These are phyloP conservation scores for Telfairia occidentalis DNA, from an alignment of 331 rosid genomes.

Conservation along the genomic window DNA sequence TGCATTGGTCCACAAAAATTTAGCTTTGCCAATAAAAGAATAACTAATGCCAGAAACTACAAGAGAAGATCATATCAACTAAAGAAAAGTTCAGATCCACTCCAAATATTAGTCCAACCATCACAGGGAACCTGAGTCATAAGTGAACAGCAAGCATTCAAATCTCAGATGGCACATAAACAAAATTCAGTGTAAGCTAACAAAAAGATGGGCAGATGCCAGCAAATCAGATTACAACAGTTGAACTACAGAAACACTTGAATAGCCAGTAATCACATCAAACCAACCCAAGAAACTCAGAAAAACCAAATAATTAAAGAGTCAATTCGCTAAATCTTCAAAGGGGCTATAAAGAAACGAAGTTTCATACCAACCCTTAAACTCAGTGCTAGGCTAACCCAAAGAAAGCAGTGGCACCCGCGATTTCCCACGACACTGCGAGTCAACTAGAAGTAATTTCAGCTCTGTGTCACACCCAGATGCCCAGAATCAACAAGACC, in stretches of 20 bases:
- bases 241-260: background rate
- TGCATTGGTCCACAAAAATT: background rate
- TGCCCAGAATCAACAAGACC: background rate
- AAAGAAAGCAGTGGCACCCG: background rate
- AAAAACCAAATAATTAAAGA: background rate
- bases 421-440: background rate
- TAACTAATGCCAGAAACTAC: background rate
- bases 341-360: background rate
- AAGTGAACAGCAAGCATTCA: background rate
- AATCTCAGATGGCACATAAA: background rate
- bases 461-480: background rate
- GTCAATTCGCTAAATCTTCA: background rate
- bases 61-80: background rate
- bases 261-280: background rate
- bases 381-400: background rate
- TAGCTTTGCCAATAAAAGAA: background rate
- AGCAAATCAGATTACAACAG: background rate
- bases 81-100: constrained; percentile 6
- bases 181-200: background rate
- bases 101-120: background rate
- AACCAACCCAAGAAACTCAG: background rate
- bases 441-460: background rate
- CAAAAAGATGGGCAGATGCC: background rate
- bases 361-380: background rate
- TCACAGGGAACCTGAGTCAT: background rate